A percentile compares a stretch with the other conserved stretches of the same genome.
Conservation (phyloP, 768 basidiomycete genomes). For the Saitozyma sp. region DNA sequence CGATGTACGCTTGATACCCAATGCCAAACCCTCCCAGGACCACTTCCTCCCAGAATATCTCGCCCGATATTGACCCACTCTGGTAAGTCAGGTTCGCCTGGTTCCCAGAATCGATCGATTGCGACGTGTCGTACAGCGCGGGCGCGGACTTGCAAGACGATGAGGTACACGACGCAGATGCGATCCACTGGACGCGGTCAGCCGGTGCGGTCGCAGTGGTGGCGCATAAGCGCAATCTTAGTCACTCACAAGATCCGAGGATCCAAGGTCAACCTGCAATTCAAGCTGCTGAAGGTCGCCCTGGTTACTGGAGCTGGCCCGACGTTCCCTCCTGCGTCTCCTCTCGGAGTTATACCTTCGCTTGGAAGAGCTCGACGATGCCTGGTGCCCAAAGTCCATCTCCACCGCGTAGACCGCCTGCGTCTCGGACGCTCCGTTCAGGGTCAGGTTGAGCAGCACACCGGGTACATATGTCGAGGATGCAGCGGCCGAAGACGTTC, state of each 20-base stretch:
- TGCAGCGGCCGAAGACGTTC: not conserved
- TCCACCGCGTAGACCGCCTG: conserved; percentile 45
- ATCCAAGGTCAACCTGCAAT: conserved; percentile 49
- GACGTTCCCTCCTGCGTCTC: too few relatives aligned
- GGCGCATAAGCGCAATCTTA: not conserved
- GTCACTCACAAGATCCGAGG: conserved; percentile 46
- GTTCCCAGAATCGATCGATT: conserved; percentile 30
- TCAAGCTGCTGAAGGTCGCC: conserved; percentile 10
- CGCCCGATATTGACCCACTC: conserved; percentile 36
- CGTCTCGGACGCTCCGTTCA: conserved; percentile 19
- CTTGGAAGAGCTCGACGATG: not conserved
- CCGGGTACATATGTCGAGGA: conserved; percentile 18
- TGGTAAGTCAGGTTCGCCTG: conserved; percentile 39
- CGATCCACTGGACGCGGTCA: conserved; percentile 43
- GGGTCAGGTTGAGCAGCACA: conserved; percentile 19
- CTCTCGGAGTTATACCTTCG: too few relatives aligned
- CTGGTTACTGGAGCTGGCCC: too few relatives aligned
- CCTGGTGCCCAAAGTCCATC: conserved; percentile 40
- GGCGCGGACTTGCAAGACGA: conserved; percentile 29
- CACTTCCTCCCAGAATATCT: conserved; percentile 50
- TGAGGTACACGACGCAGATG: conserved; percentile 31
- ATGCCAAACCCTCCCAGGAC: conserved; percentile 43
- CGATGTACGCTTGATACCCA: conserved; percentile 49
- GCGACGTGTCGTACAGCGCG: conserved; percentile 16
- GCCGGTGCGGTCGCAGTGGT: not conserved